Conservation (phyloP, 495 filamentous ascomycete species). For the Lasiosphaeria hispida region DNA sequence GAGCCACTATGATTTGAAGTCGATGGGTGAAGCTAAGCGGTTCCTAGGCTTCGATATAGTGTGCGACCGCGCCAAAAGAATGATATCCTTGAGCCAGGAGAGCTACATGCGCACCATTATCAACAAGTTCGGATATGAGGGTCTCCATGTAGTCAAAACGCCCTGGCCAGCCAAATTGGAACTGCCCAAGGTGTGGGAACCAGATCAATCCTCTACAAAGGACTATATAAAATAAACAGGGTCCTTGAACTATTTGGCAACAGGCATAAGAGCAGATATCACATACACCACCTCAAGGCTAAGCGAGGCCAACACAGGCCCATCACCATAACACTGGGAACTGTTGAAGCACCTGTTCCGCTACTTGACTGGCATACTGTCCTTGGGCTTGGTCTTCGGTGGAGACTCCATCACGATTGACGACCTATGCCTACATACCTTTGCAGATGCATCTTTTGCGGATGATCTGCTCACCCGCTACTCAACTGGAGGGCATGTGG, state of each 20-base stretch:
- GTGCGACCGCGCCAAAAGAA: background rate
- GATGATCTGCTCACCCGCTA: constrained; percentile 7
- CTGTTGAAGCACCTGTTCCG: constrained; percentile 1
- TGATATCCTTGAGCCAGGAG: constrained; percentile 3
- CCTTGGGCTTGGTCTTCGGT: background rate
- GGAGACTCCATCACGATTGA: background rate
- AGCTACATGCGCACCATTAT: background rate
- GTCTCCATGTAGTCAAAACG: background rate
- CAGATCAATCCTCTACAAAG: background rate
- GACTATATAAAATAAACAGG: constrained; percentile 8
- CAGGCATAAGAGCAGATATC: constrained; percentile 1
- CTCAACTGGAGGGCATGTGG: background rate
- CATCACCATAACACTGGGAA: background rate
- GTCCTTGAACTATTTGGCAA: background rate
- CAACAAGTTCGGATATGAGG: background rate
- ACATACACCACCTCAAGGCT: constrained; percentile 3
- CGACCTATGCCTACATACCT: background rate
- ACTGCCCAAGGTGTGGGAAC: background rate
- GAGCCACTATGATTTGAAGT: background rate
- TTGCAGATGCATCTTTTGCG: constrained; percentile 6
- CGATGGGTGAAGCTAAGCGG: background rate
- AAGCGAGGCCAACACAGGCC: constrained; percentile 5
- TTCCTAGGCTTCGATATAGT: constrained; percentile 13
- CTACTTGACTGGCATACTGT: background rate
- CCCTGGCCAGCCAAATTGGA: background rate